Evolutionary conservation across 106 monocot genomes (phyloP), one percentile per base, ranked within the genome.

Genomic region (Allium sativum): DNA sequence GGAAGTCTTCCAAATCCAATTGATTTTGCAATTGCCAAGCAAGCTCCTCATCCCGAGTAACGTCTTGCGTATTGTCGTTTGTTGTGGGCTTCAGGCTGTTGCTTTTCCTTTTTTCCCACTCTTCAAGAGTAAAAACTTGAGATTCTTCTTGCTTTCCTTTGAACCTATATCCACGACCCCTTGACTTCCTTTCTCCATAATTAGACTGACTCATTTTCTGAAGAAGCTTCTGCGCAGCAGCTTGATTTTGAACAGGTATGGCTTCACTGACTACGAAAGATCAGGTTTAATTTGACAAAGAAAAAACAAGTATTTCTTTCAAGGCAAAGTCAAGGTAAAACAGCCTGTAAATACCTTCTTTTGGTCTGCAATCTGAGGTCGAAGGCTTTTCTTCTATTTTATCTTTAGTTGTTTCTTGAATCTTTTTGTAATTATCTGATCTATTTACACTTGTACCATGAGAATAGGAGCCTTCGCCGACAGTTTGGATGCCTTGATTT

Each of bases 231-330:
- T 88, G 87, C 11, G 96, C 72, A 68, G 96, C 91, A 66, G 87
- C 96, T 82, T 96, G 96, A 78, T 96, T 96, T 68, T 96, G 96
- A 61, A 96, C 77, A 11, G 96, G 96, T 65, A 82, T 68, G 48
- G 75, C 87, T 74, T 96, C 91, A 52, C 82, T 80, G 21, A 76
- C 96, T 96, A 59, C 20, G 44, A 12, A 52, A 46, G 55, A 17
- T 67, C 46, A 44, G 16, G 44, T 31, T 3, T n/a, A 43, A 44
- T 3, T 54, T 20, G 19, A 62, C 21, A 62, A 62, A 62, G 12
- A 19, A 62, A 62, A 46, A 47, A 62, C 46, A 65, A 42, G 16
- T 9, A 31, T 8, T 18, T 19, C 31, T 0, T 8, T 3, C 0
- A 59, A 42, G 16, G 12, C 54, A 1, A 15, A 52, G 18, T 51